A percentile compares a stretch with the other conserved stretches of the same genome.
Evolutionary conservation across 805 yeast species (phyloP).

Genomic region (Monosporozyma solicola): DNA sequence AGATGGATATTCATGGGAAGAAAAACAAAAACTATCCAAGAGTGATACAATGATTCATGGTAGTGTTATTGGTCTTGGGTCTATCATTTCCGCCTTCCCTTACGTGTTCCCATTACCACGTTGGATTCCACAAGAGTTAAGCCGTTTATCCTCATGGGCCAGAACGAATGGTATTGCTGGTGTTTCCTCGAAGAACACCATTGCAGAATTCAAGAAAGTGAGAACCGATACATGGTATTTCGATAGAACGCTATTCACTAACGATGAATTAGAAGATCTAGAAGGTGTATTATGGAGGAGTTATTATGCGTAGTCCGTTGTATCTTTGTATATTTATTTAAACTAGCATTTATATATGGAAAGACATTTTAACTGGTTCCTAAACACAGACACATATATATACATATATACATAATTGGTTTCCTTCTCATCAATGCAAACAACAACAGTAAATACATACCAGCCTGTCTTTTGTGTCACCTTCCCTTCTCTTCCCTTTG

Average conservation of each 20-base stretch:
- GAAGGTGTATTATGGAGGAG: slow-evolving; percentile 94
- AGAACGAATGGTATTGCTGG: slow-evolving; percentile 77
- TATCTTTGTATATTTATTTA: not conserved
- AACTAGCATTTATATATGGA: not conserved
- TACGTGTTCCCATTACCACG: slow-evolving; percentile 83
- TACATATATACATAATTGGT: too few relatives aligned
- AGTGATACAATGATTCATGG: slow-evolving; percentile 57
- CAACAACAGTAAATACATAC: too few relatives aligned
- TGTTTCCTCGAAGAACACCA: slow-evolving; percentile 67
- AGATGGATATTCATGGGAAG: slow-evolving; percentile 23
- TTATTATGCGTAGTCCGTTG: slow-evolving; percentile 55
- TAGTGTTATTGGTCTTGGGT: slow-evolving; percentile 81
- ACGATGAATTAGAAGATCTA: slow-evolving; percentile 75
- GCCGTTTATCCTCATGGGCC: slow-evolving; percentile 61
- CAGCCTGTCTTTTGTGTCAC: not conserved
- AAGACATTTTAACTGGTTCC: not conserved
- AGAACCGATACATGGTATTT: slow-evolving; percentile 96
- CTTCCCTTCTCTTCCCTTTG: not conserved
- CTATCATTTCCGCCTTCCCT: slow-evolving; percentile 83
- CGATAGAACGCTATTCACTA: slow-evolving; percentile 69
- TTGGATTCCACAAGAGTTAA: slow-evolving; percentile 76
- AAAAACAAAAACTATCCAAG: slow-evolving; percentile 31
- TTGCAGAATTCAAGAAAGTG: slow-evolving; percentile 81
- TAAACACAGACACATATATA: not conserved
- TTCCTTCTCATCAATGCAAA: not conserved